A percentile compares a stretch with the other conserved stretches of the same genome.
Evolutionary conservation across 495 filamentous ascomycete species (phyloP).

Genomic region (Friedmanniomyces endolithicus): DNA sequence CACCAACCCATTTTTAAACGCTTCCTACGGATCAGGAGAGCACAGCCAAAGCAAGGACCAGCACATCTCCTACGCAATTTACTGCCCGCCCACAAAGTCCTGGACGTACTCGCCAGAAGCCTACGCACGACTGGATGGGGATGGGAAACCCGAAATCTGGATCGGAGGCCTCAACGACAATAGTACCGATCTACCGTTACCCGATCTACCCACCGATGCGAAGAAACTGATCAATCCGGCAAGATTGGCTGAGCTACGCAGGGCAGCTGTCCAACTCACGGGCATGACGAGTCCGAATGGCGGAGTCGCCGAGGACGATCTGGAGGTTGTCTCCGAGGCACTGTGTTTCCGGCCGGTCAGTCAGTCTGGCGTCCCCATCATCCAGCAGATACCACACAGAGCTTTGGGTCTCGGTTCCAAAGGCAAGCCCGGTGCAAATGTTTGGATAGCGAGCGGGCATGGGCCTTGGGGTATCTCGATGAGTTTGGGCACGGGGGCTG

Average conservation of each 20-base stretch:
- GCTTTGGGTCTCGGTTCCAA: not conserved
- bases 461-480: conserved; percentile 1
- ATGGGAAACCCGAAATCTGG: not conserved
- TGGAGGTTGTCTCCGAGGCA: not conserved
- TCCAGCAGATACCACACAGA: not conserved
- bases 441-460: not conserved
- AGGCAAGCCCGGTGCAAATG: not conserved
- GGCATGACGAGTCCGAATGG: not conserved
- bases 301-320: not conserved
- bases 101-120: not conserved
- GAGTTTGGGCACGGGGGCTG: not conserved
- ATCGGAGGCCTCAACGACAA: not conserved
- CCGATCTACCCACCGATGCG: not conserved
- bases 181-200: not conserved
- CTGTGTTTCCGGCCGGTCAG: not conserved
- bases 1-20: not conserved
- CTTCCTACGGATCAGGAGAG: not conserved
- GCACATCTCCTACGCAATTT: not conserved
- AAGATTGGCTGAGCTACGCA: not conserved
- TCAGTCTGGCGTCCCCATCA: not conserved
- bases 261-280: not conserved
- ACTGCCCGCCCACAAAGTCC: not conserved
- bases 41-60: not conserved
- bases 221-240: not conserved
- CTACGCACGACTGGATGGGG: not conserved